These are phyloP conservation scores for Ormosia semicastrata DNA, from an alignment of 306 rosid genomes.

Conservation along the genomic window DNA sequence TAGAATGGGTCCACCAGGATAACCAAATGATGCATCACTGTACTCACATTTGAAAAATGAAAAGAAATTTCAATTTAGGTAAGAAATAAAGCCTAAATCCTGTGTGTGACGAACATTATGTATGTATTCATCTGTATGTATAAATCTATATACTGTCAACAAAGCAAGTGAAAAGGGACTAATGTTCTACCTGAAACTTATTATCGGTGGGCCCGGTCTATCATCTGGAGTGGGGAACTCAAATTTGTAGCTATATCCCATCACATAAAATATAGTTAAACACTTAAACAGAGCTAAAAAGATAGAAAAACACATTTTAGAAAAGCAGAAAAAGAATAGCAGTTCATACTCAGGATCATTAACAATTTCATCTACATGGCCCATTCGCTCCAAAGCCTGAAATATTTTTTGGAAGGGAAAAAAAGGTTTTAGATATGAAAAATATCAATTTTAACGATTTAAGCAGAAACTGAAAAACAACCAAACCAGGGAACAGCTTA, in stretches of 20 bases:
- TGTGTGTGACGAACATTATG: constrained; percentile 1
- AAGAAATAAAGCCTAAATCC: not conserved
- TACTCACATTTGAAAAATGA: constrained; percentile 21
- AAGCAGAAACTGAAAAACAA: constrained; percentile 13
- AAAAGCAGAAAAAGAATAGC: constrained; percentile 22
- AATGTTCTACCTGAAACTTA: constrained; percentile 82
- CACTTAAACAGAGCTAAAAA: constrained; percentile 11
- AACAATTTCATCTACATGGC: constrained; percentile 84
- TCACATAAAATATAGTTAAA: constrained; percentile 24
- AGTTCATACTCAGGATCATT: constrained; percentile 94
- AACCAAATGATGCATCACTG: constrained; percentile 99
- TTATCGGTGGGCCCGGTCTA: constrained; percentile 98
- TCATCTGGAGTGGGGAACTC: constrained; percentile 99
- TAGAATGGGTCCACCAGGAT: constrained; percentile 89
- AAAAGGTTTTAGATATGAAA: not conserved
- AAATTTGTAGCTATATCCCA: constrained; percentile 83
- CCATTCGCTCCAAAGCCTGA: constrained; percentile 94
- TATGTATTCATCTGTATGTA: constrained; percentile 2
- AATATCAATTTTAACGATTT: constrained; percentile 15
- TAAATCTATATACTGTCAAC: constrained; percentile 17
- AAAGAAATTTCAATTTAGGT: not conserved
- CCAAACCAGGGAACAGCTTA: constrained; percentile 8
- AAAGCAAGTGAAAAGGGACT: constrained; percentile 6
- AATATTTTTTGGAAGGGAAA: constrained; percentile 20
- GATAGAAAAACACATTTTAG: not conserved